Percentiles rank a stretch among this genome's conserved stretches.
Evolutionary conservation across 202 grass and related monocot genomes (phyloP).

Genomic region (Zizania palustris): DNA sequence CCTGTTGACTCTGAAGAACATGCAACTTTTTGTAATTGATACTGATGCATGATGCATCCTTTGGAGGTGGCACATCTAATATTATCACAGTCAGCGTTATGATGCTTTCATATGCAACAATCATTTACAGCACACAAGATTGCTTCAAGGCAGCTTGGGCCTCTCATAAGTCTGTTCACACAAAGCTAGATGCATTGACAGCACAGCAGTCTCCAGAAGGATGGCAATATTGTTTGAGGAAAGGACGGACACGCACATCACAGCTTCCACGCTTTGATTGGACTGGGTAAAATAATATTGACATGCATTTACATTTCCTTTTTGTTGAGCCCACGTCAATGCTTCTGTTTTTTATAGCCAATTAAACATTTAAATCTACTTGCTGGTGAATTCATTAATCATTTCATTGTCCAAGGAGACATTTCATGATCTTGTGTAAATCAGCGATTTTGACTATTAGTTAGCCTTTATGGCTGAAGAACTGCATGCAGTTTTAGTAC

Average conservation of each 20-base stretch:
- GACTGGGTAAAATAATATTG: slow-evolving; percentile 67
- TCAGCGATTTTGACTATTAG: too few species aligned
- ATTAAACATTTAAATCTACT: not conserved
- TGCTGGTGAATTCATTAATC: not conserved
- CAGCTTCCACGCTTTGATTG: slow-evolving; percentile 77
- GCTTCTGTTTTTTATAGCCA: slow-evolving; percentile 33
- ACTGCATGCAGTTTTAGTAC: not conserved
- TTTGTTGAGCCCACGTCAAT: slow-evolving; percentile 16
- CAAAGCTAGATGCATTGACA: slow-evolving; percentile 47
- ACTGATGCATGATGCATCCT: not conserved
- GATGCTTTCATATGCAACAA: slow-evolving; percentile 22
- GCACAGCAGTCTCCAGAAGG: slow-evolving; percentile 59
- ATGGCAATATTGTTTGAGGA: slow-evolving; percentile 91
- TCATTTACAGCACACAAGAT: slow-evolving; percentile 72
- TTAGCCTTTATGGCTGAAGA: not conserved
- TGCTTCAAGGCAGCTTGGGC: slow-evolving; percentile 90
- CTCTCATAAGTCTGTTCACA: slow-evolving; percentile 83
- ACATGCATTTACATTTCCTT: slow-evolving; percentile 11
- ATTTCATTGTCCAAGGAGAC: not conserved
- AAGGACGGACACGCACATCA: slow-evolving; percentile 59
- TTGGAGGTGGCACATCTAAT: not conserved
- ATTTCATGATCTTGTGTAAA: too few species aligned
- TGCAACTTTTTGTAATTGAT: not conserved
- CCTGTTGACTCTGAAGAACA: not conserved
- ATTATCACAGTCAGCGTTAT: not conserved